A percentile compares a stretch with the other conserved stretches of the same genome.
These are phyloP conservation scores for Syncephalastrum contaminatum DNA, from an alignment of 371 early-diverging fungal genomes.

Conservation along the genomic window DNA sequence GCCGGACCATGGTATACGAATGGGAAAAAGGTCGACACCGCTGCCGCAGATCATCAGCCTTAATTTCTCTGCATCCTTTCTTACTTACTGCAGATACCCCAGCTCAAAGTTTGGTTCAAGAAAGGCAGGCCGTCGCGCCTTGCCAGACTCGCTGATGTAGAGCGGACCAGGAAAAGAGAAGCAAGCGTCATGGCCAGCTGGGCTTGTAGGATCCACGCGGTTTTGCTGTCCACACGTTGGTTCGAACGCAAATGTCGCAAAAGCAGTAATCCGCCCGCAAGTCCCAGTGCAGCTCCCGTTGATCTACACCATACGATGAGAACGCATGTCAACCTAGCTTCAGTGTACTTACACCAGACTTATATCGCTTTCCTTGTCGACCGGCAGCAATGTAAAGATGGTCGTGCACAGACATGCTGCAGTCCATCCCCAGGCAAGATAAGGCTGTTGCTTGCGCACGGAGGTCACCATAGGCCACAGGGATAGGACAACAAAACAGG, in stretches of 20 bases:
- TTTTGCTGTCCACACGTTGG: constrained; percentile 1
- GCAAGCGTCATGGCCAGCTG: constrained; percentile 21
- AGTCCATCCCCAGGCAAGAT: constrained; percentile 56
- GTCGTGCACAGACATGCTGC: constrained; percentile 68
- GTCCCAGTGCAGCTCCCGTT: constrained; percentile 7
- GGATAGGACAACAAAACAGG: constrained; percentile 47
- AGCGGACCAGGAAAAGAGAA: constrained; percentile 52
- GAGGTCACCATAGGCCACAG: constrained; percentile 69
- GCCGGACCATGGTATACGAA: constrained; percentile 61
- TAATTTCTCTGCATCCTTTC: neutral
- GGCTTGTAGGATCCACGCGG: neutral
- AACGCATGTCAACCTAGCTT: neutral
- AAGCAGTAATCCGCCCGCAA: neutral
- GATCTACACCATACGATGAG: constrained; percentile 6
- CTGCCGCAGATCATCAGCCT: constrained; percentile 23
- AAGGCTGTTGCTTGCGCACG: constrained; percentile 46
- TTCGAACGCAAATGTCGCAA: neutral
- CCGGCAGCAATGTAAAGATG: constrained; percentile 84
- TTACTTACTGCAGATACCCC: constrained; percentile 63
- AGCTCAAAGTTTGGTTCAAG: constrained; percentile 68
- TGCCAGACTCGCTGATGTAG: constrained; percentile 50
- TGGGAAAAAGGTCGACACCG: constrained; percentile 58
- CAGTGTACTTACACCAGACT: constrained; percentile 62
- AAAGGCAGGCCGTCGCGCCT: constrained; percentile 65
- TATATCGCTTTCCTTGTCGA: constrained; percentile 79